Evolutionary conservation across 2,329 filamentous ascomycete genomes (phyloP).

Genomic region (Colletotrichum ledebouriae): DNA sequence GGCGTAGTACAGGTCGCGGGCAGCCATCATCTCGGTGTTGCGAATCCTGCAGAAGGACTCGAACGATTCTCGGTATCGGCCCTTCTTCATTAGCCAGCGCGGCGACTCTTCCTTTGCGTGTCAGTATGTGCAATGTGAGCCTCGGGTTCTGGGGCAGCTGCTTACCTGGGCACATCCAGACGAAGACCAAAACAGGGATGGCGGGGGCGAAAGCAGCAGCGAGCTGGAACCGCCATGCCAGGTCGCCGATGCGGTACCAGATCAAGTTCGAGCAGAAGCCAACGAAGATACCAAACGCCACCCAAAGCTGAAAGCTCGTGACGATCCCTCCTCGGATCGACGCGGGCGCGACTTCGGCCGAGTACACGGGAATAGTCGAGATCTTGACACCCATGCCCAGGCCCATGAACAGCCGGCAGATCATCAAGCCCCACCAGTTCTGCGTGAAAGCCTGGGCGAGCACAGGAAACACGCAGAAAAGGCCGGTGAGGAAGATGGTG

Average conservation of each 20-base stretch:
- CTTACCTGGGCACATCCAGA: slow-evolving; percentile 69
- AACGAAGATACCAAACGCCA: slow-evolving; percentile 64
- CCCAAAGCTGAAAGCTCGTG: slow-evolving; percentile 80
- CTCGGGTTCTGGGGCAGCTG: rapidly evolving
- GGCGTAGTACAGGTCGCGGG: slow-evolving; percentile 67
- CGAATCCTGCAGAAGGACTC: slow-evolving; percentile 65
- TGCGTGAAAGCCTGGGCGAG: slow-evolving; percentile 67
- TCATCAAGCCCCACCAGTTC: slow-evolving; percentile 64
- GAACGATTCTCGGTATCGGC: slow-evolving; percentile 71
- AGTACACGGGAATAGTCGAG: slow-evolving; percentile 77
- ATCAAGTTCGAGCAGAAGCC: slow-evolving; percentile 72
- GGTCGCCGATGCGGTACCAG: slow-evolving; percentile 62
- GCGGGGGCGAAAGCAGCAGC: slow-evolving; percentile 73
- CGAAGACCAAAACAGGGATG: slow-evolving; percentile 64
- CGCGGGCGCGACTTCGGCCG: slow-evolving; percentile 78
- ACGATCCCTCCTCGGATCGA: slow-evolving; percentile 80
- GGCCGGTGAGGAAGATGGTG: slow-evolving; percentile 66
- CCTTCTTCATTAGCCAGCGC: slow-evolving; percentile 76
- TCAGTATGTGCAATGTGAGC: rapidly evolving
- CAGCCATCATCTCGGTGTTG: slow-evolving; percentile 67
- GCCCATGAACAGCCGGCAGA: slow-evolving; percentile 68
- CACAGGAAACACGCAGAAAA: slow-evolving; percentile 68
- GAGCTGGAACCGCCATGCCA: slow-evolving; percentile 71
- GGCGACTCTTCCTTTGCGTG: slow-evolving; percentile 63
- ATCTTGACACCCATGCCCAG: slow-evolving; percentile 79